Conservation (phyloP, 768 basidiomycete genomes). For the Hortiboletus campestris region DNA sequence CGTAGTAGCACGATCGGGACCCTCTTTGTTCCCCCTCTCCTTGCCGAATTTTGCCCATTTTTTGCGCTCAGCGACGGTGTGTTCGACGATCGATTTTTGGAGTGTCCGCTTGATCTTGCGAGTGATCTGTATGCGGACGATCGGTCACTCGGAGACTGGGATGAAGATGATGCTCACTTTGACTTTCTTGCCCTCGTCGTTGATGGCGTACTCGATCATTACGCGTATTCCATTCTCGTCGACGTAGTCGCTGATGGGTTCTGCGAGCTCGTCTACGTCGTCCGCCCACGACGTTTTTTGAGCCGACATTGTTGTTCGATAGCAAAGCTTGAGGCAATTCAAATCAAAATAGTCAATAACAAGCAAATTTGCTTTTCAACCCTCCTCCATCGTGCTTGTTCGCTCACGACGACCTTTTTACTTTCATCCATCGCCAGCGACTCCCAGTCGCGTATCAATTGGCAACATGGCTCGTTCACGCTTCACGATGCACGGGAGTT, state of each 20-base stretch:
- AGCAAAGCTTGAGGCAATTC: conserved; percentile 11
- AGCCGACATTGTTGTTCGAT: conserved; percentile 18
- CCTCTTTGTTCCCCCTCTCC: conserved; percentile 82
- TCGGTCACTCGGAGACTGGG: not conserved
- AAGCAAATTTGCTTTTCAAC: not conserved
- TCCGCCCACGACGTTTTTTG: conserved; percentile 85
- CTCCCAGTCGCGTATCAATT: no score
- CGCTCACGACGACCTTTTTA: no score
- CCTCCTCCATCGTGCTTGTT: no score
- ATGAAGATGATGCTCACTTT: conserved; percentile 53
- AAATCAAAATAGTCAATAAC: conserved; percentile 19
- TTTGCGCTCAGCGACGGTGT: conserved; percentile 89
- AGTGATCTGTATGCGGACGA: conserved; percentile 59
- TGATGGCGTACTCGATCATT: conserved; percentile 76
- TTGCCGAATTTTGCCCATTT: conserved; percentile 92
- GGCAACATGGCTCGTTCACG: no score
- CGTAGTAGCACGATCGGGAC: conserved; percentile 91
- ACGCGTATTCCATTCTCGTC: conserved; percentile 87
- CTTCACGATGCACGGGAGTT: conserved; percentile 2
- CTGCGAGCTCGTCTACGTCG: conserved; percentile 77
- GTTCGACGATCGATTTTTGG: conserved; percentile 91
- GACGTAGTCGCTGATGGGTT: conserved; percentile 58
- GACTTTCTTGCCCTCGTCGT: conserved; percentile 93
- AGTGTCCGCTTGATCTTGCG: conserved; percentile 82
- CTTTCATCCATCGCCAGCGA: not conserved